phyloP scores from a whole-genome alignment of 2,329 filamentous ascomycete genomes.

The Pestalotiopsis sp. region DNA sequence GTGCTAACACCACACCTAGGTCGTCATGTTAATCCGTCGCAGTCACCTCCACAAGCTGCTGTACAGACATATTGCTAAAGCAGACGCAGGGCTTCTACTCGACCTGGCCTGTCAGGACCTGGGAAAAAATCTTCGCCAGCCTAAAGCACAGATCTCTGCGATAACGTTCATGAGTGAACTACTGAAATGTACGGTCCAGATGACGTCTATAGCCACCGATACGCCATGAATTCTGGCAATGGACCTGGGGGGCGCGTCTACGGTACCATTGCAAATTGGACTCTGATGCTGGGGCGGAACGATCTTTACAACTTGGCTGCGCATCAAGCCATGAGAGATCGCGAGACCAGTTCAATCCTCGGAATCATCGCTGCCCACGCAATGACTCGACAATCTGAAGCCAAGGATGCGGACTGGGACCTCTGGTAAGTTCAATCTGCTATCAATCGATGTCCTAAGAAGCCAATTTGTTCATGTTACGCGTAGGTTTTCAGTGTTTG shows the following conservation, averaged over 20 bases:
- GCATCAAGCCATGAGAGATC: neutral
- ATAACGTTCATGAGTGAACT: neutral
- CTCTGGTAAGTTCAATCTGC: neutral
- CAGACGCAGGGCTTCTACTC: neutral
- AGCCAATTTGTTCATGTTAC: neutral
- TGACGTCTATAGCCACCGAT: no score
- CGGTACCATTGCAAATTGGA: no score
- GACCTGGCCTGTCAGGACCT: neutral
- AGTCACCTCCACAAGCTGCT: neutral
- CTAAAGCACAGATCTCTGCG: neutral
- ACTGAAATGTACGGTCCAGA: no score
- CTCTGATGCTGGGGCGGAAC: no score
- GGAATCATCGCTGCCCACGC: no score
- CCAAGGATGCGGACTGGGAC: neutral
- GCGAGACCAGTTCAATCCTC: neutral
- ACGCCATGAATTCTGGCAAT: no score
- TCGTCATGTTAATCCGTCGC: neutral
- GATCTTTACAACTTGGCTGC: no score
- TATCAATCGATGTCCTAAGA: neutral
- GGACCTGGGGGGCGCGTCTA: no score
- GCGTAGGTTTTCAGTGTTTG: neutral
- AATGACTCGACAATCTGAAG: no score
- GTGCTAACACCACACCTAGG: neutral
- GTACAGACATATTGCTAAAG: neutral
- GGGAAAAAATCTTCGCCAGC: neutral